phyloP scores from a whole-genome alignment of 352 stramenopile genomes.

The Phytophthora fragariaefolia region DNA sequence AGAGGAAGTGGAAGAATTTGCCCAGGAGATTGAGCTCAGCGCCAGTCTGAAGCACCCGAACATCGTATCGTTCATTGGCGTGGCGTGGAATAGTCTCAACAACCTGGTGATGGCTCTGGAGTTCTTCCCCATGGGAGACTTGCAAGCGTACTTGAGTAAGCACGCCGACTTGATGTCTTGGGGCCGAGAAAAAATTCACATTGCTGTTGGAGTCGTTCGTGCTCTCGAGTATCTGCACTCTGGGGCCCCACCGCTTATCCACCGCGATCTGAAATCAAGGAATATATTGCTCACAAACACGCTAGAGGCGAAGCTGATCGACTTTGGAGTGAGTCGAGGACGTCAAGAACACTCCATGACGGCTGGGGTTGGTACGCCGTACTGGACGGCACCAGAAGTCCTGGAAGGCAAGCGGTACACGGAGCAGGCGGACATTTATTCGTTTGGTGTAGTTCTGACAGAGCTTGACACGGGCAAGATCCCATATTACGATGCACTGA shows the following conservation, averaged over 20 bases:
- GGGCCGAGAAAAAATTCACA: constrained; percentile 36
- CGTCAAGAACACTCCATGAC: constrained; percentile 35
- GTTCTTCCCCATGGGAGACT: constrained; percentile 43
- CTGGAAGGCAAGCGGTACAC: constrained; percentile 25
- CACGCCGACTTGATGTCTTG: constrained; percentile 24
- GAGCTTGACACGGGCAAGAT: constrained; percentile 40
- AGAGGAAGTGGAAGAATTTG: neutral
- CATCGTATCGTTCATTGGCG: neutral
- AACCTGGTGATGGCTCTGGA: constrained; percentile 50
- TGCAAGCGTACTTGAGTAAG: constrained; percentile 38
- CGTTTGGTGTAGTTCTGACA: constrained; percentile 41
- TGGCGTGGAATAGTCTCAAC: constrained; percentile 21
- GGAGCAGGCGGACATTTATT: constrained; percentile 43
- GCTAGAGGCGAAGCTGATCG: constrained; percentile 65
- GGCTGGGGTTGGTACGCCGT: constrained; percentile 23
- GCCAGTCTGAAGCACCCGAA: neutral
- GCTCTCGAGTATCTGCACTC: constrained; percentile 43
- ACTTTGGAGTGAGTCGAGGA: constrained; percentile 37
- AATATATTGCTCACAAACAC: constrained; percentile 69
- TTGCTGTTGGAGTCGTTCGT: constrained; percentile 35
- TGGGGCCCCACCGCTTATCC: constrained; percentile 25
- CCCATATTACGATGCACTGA: constrained; percentile 32
- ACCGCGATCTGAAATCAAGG: constrained; percentile 43
- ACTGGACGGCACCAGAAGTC: constrained; percentile 43
- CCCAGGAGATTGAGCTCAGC: neutral